Base-by-base conservation (phyloP, 352 stramenopile species). In the Aphanomyces cochlioides region DNA sequence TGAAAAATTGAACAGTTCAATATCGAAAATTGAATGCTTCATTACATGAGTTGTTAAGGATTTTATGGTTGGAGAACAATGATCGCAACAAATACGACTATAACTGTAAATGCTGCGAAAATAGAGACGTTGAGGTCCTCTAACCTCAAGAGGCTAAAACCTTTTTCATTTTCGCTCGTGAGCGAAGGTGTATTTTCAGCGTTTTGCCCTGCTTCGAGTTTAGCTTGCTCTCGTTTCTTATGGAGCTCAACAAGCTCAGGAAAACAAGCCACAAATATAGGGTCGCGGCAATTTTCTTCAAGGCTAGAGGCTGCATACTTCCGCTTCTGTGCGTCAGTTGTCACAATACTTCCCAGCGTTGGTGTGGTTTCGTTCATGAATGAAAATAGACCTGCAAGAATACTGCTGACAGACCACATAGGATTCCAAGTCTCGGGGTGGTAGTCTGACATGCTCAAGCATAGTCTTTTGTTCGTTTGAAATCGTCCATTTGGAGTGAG, bases 351-450 rank as follows among this genome's bases (percentile, higher is more conserved):
- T 7, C 93, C 93, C 15, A 96, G 79, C 15, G 93, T 98, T 34
- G 90, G 78, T 64, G 78, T 76, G 17, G 74, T 65, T n/a, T 73
- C 76, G 12, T 68, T 72, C 90, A 98, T 97, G 76, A 99, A 99
- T 4, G 91, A 98, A 73, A 97, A 97, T 13, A 99, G 77, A 0
- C 96, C 96, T 54, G 90, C 98, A 66, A 99, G 81, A 74, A 99
- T 98, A 47, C 93, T 98, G 69, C 83, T 93, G 40, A 98, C 91
- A 40, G 83, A 96, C 95, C 95, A 98, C 90, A 98, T 97, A 21
- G 96, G 96, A 77, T 98, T 98, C 96, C 96, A 98, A 13, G 87
- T 96, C 77, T 98, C 93, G 6, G 92, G 92, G 69, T 98, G 94
- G 78, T 97, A 98, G 76, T 98, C 95, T 56, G 86, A 96, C 93